Conservation (phyloP, 371 early-diverging fungal genomes). For the Rhizopus arrhizus region DNA sequence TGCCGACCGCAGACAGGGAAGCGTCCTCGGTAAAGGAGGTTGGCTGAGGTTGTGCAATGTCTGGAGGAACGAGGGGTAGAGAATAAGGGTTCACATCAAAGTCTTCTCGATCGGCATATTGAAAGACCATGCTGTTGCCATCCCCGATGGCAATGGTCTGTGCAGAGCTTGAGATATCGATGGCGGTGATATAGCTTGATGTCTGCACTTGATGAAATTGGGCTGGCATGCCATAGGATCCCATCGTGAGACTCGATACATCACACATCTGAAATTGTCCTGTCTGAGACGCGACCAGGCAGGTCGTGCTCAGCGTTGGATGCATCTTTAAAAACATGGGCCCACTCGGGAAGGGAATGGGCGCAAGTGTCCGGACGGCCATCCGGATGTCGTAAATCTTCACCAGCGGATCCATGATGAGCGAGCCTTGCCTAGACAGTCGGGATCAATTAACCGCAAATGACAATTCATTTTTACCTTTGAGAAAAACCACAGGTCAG, state of each 20-base stretch:
- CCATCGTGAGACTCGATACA: slow-evolving; percentile 58
- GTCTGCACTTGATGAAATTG: slow-evolving; percentile 76
- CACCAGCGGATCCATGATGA: slow-evolving; percentile 77
- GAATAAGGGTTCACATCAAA: slow-evolving; percentile 71
- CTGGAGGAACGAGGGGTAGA: slow-evolving; percentile 63
- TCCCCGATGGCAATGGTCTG: slow-evolving; percentile 76
- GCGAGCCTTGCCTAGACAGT: slow-evolving; percentile 52
- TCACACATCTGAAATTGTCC: slow-evolving; percentile 80
- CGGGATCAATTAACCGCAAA: not conserved
- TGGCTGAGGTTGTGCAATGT: slow-evolving; percentile 51
- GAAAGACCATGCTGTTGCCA: slow-evolving; percentile 65
- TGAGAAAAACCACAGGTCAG: slow-evolving; percentile 81
- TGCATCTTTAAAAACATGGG: slow-evolving; percentile 75
- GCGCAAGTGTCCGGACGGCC: slow-evolving; percentile 65
- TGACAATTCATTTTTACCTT: slow-evolving; percentile 31
- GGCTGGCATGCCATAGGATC: slow-evolving; percentile 52
- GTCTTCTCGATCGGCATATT: slow-evolving; percentile 71
- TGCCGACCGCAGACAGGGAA: slow-evolving; percentile 78
- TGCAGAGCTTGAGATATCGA: slow-evolving; percentile 78
- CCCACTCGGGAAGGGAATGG: slow-evolving; percentile 73
- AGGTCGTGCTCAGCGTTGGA: slow-evolving; percentile 68
- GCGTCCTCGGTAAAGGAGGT: slow-evolving; percentile 62
- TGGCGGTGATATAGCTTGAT: slow-evolving; percentile 62
- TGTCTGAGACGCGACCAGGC: slow-evolving; percentile 69
- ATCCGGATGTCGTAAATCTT: slow-evolving; percentile 86